phyloP scores from a whole-genome alignment of 2,329 filamentous ascomycete genomes.

The Pseudogymnoascus pannorum region DNA sequence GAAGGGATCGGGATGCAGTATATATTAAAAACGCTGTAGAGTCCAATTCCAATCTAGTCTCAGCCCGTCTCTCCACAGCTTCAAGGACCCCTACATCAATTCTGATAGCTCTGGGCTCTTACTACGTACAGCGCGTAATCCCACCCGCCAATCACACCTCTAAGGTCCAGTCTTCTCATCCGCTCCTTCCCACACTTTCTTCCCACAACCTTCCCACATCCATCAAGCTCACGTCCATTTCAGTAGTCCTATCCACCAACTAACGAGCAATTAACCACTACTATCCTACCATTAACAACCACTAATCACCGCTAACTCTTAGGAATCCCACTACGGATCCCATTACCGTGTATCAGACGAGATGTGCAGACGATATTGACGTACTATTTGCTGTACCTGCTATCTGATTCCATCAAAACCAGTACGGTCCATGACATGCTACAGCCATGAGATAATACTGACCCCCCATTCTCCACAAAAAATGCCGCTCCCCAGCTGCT shows the following conservation, averaged over 20 bases:
- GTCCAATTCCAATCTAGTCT: background rate
- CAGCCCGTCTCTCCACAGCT: background rate
- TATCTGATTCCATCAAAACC: background rate
- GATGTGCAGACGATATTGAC: background rate
- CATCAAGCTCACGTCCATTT: background rate
- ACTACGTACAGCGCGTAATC: slow-evolving; percentile 3
- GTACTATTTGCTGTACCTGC: background rate
- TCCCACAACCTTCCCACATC: background rate
- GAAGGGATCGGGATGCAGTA: background rate
- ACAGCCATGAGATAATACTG: slow-evolving; percentile 3
- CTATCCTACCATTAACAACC: background rate
- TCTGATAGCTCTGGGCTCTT: background rate
- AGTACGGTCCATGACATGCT: background rate
- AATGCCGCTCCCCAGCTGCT: background rate
- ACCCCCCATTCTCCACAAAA: background rate
- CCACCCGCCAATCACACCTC: background rate
- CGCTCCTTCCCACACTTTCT: background rate
- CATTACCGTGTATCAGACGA: background rate
- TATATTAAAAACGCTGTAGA: background rate
- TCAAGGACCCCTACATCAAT: background rate
- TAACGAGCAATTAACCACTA: background rate
- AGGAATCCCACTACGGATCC: background rate
- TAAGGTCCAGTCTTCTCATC: background rate
- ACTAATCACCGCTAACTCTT: background rate
- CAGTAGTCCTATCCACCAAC: background rate